phyloP scores from a whole-genome alignment of 805 yeast species.

The Starmerella kuoi region DNA sequence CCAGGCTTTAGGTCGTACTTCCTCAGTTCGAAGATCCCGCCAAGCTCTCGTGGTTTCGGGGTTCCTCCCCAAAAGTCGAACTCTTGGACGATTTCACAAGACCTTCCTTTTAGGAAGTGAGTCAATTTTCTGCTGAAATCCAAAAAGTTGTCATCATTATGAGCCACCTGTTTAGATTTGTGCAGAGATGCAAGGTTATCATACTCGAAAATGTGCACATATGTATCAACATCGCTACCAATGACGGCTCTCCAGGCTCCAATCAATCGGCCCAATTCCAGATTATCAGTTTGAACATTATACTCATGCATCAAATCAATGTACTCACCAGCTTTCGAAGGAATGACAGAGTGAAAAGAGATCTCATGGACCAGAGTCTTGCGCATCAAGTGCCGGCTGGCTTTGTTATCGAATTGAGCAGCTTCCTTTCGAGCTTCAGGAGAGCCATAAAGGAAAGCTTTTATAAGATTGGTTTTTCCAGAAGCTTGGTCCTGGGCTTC shows the following conservation, averaged over 20 bases:
- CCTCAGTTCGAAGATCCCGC: conserved; percentile 35
- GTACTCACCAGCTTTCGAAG: conserved; percentile 29
- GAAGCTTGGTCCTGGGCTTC: neutral
- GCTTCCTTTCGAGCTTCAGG: conserved; percentile 28
- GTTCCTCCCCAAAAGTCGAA: conserved; percentile 38
- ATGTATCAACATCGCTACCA: conserved; percentile 33
- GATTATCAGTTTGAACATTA: conserved; percentile 13
- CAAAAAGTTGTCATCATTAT: conserved; percentile 18
- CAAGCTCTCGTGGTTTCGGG: conserved; percentile 32
- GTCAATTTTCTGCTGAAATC: conserved; percentile 26
- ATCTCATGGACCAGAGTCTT: conserved; percentile 36
- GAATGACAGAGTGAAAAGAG: conserved; percentile 30
- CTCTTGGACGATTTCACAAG: conserved; percentile 32
- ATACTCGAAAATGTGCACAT: conserved; percentile 35
- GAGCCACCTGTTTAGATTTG: conserved; percentile 28
- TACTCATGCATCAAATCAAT: conserved; percentile 24
- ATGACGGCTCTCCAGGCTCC: conserved; percentile 35
- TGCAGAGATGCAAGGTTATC: conserved; percentile 34
- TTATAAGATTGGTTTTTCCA: conserved; percentile 21
- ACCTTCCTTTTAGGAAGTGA: conserved; percentile 27
- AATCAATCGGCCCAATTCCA: conserved; percentile 32
- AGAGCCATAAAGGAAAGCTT: conserved; percentile 32
- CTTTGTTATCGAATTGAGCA: conserved; percentile 28
- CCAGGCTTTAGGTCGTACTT: conserved; percentile 33
- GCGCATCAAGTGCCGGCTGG: conserved; percentile 29